phyloP scores from a whole-genome alignment of 495 filamentous ascomycete species.

The Penicillium nucicola region DNA sequence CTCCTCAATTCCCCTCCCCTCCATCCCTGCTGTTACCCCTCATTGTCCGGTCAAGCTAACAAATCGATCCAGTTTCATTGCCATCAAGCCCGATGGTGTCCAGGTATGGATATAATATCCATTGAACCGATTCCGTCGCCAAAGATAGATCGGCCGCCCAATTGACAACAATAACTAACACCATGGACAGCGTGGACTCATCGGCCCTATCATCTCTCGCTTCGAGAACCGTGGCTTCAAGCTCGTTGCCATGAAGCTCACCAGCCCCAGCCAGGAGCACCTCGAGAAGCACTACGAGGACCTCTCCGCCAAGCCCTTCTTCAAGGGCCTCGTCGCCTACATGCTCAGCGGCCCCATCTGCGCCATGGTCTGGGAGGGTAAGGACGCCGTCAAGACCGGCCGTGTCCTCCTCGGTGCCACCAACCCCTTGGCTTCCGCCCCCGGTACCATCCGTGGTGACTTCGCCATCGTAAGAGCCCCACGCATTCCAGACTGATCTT shows the following conservation, averaged over 20 bases:
- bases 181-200: constrained; percentile 75
- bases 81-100: constrained; percentile 98
- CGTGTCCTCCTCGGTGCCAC: constrained; percentile 94
- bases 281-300: constrained; percentile 98
- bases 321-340: constrained; percentile 87
- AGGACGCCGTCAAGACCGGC: constrained; percentile 96
- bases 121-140: neutral
- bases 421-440: constrained; percentile 89
- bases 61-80: constrained; percentile 76
- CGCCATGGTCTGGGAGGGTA: constrained; percentile 99
- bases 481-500: neutral
- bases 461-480: constrained; percentile 56
- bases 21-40: constrained; percentile 13
- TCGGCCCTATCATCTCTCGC: constrained; percentile 93
- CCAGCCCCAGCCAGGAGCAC: constrained; percentile 81
- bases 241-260: constrained; percentile 95
- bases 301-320: constrained; percentile 92
- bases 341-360: constrained; percentile 95
- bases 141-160: constrained; percentile 5
- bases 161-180: constrained; percentile 22
- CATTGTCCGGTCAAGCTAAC: constrained; percentile 46
- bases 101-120: constrained; percentile 61
- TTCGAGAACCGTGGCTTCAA: constrained; percentile 98
- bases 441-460: constrained; percentile 96
- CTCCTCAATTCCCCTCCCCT: constrained; percentile 6